Evolutionary conservation across 768 basidiomycete species (phyloP).

Genomic region (Hericium erinaceus): DNA sequence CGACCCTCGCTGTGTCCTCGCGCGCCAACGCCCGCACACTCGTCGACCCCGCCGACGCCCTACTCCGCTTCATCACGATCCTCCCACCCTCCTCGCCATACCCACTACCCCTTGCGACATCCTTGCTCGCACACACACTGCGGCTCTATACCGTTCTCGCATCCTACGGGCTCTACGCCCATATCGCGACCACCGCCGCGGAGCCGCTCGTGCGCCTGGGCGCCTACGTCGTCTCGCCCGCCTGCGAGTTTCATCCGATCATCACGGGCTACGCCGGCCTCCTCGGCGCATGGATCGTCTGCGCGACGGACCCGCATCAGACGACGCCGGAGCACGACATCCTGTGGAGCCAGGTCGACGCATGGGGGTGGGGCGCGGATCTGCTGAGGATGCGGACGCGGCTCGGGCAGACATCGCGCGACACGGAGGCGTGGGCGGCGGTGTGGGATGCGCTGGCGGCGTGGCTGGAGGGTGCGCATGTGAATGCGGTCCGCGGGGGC

Average conservation of each 20-base stretch:
- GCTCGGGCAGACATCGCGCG: conserved; percentile 23
- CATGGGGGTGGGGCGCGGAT: conserved; percentile 67
- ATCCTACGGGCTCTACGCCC: conserved; percentile 69
- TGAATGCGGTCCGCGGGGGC: conserved; percentile 65
- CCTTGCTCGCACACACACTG: conserved; percentile 49
- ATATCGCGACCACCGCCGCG: conserved; percentile 54
- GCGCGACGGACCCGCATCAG: conserved; percentile 84
- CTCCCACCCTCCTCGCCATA: conserved; percentile 40
- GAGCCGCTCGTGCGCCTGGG: conserved; percentile 46
- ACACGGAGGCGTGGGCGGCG: conserved; percentile 22
- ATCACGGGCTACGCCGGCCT: conserved; percentile 47
- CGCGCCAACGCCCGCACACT: conserved; percentile 56
- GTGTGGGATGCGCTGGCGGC: conserved; percentile 48
- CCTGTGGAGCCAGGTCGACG: conserved; percentile 79
- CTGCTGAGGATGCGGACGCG: conserved; percentile 29
- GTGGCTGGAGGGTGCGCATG: conserved; percentile 69
- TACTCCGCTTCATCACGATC: conserved; percentile 62
- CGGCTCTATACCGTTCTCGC: conserved; percentile 57
- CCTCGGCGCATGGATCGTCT: conserved; percentile 65
- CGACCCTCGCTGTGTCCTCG: conserved; percentile 50
- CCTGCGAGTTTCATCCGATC: conserved; percentile 28
- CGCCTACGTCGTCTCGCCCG: conserved; percentile 32
- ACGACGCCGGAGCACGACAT: conserved; percentile 84
- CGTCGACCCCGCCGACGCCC: conserved; percentile 46
- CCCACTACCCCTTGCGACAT: conserved; percentile 25